Evolutionary conservation across 2,329 filamentous ascomycete species (phyloP), one percentile per base, ranked within the genome.

Genomic region (Colletotrichum spinosum): DNA sequence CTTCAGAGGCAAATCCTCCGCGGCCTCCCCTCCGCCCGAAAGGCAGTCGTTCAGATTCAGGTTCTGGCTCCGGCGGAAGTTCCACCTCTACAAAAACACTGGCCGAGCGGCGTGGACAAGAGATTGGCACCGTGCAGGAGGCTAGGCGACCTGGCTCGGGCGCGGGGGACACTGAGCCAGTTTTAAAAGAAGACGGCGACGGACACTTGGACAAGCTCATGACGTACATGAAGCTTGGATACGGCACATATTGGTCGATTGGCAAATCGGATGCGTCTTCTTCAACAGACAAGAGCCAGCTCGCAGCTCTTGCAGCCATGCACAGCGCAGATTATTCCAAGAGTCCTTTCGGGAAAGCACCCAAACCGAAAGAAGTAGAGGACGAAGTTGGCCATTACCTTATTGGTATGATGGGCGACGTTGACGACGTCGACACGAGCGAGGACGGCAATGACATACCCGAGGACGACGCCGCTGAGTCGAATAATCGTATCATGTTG

Each of bases 381-480:
- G 68, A 68, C 33, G 68, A 72, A 2, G 69, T 72, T 0, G 85
- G 83, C 0, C 80, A 81, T 54, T 94, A 88, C 71, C 79, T 94
- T 25, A 86, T 94, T 61, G 91, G 91, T 0, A 82, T 93, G 6
- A 84, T 86, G 68, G 90, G 90, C 7, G 83, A 90, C 41, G 82
- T 92, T 38, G 85, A 88, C 11, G 83, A 86, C 39, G 82, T 91
- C 38, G 85, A 88, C 11, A 83, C 86, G 46, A 46, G 73, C 66
- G 39, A 50, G 37, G 72, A 73, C 13, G 77, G 77, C 13, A 63
- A 70, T 1, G 78, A 79, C 2, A 71, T 75, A 1, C 72, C 72
- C 64, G 67, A 53, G 4, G 77, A 79, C 4, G 75, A 78, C 11
- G 68, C 67, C 4, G 68, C 67, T 69, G 77, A 80, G 42, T 69